Base-by-base conservation (phyloP, 805 yeast genomes). In the Ogataea naganishii region DNA sequence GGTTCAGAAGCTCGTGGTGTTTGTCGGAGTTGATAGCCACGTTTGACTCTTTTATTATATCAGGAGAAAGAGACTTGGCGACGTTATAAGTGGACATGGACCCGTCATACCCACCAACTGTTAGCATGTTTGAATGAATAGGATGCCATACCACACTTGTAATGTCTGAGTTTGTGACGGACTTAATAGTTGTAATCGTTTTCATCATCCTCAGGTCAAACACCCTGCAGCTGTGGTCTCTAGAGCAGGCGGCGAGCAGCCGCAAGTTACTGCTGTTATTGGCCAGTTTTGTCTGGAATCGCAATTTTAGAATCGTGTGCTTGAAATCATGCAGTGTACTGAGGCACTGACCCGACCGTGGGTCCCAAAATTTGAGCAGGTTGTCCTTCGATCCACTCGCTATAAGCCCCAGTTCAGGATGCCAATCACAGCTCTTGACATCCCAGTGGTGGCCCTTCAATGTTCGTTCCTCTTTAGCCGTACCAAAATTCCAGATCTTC, bases 401-500 rank as follows among this genome's bases (percentile, higher is more conserved):
- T 29, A 92, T 68, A 17, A 92, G 64, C 1, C 96, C 96, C 56
- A 84, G 60, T 9, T 69, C 65, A 5, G 94, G 83, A 55, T 92
- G 99, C 99, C 99, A 92, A 54, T 92, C 97, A 31, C 94, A 83
- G 32, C 88, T 75, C 51, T 92, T 92, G 14, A 92, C 96, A 56
- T 92, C 99, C 99, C 99, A 92, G 52, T 94, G 95, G 57, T 92
- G 99, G 2, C 97, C 97, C 15, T 75, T 68, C 32, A 92, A 62
- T 1, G 73, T 65, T 27, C 82, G 60, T 49, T 92, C 99, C 43
- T 84, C 92, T 35, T 69, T 62, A 21, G 92, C 92, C 47, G 80
- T 83, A 48, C 83, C 80, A 58, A 92, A 92, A 56, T 88, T 84
- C 96, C 97, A 92, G 22, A 92, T 78, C 51, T 92, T 94, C 37